Evolutionary conservation across 768 basidiomycete species (phyloP).

Genomic region (Kwoniella sp.): DNA sequence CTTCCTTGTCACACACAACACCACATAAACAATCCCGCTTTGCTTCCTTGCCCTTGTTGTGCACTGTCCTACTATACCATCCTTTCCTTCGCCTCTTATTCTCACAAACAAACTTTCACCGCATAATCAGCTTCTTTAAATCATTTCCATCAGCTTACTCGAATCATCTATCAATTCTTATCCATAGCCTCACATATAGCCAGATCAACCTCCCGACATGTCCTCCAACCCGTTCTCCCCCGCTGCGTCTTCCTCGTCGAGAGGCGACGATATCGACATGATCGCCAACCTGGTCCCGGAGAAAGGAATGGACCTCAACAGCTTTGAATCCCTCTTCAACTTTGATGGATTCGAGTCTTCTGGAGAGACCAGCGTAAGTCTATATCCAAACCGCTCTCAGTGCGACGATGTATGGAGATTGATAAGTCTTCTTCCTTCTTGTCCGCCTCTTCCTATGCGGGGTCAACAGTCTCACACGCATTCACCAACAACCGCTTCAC

Average conservation of each 20-base stretch:
- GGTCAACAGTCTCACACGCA: slow-evolving; percentile 35
- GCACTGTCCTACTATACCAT: too few species aligned
- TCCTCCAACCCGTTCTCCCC: slow-evolving; percentile 21
- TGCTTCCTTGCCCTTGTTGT: neutral
- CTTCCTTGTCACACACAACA: neutral
- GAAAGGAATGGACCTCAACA: slow-evolving; percentile 13
- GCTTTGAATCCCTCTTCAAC: slow-evolving; percentile 42
- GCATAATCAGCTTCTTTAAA: too few species aligned
- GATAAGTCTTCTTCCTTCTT: slow-evolving; percentile 15
- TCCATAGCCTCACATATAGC: neutral
- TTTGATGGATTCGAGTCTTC: slow-evolving; percentile 40
- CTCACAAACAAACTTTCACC: too few species aligned
- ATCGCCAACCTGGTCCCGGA: slow-evolving; percentile 6
- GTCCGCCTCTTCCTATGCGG: neutral
- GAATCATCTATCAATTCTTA: neutral
- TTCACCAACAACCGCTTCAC: slow-evolving; percentile 43
- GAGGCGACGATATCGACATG: slow-evolving; percentile 25
- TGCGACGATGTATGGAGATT: slow-evolving; percentile 8
- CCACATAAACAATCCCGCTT: neutral
- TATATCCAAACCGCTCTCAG: too few species aligned
- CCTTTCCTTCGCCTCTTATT: too few species aligned
- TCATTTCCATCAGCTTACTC: too few species aligned
- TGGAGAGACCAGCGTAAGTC: slow-evolving; percentile 26
- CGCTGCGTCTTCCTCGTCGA: slow-evolving; percentile 11
- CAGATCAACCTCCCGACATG: neutral